These are phyloP conservation scores for Cytospora mali DNA, from an alignment of 2,329 filamentous ascomycete species.

Conservation along the genomic window DNA sequence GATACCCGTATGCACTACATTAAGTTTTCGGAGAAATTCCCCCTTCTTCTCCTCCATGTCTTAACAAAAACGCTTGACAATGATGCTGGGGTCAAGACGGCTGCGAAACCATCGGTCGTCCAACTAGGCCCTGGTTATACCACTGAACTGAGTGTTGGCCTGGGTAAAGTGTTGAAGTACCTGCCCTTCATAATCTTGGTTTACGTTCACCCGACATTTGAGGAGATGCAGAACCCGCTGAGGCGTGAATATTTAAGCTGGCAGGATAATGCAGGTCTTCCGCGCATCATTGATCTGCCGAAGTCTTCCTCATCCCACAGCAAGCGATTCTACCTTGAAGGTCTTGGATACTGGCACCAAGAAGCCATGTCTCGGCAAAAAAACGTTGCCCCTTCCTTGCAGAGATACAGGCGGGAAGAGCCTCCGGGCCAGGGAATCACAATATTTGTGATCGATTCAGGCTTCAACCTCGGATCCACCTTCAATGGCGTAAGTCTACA, in stretches of 20 bases:
- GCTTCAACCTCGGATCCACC: not conserved
- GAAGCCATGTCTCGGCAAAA: slow-evolving; percentile 3
- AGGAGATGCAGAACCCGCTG: not conserved
- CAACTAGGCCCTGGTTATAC: slow-evolving; percentile 10
- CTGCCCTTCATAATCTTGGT: not conserved
- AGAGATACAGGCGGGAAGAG: not conserved
- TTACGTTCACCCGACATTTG: not conserved
- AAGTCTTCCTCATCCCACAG: not conserved
- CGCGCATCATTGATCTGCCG: no score
- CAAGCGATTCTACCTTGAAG: not conserved
- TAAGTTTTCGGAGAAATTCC: not conserved
- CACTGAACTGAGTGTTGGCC: not conserved
- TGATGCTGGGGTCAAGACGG: slow-evolving; percentile 1
- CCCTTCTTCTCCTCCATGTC: not conserved
- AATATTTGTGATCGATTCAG: slow-evolving; percentile 1
- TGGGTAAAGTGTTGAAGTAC: not conserved
- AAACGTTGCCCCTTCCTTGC: not conserved
- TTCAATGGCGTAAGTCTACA: not conserved
- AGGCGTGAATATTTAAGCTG: not conserved
- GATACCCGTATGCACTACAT: slow-evolving; percentile 4
- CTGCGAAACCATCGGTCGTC: slow-evolving; percentile 1
- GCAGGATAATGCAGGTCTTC: not conserved
- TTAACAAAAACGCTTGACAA: slow-evolving; percentile 1
- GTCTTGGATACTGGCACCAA: not conserved
- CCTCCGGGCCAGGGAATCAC: slow-evolving; percentile 1